These are phyloP conservation scores for Termitomyces sp. DNA, from an alignment of 768 basidiomycete genomes.

Conservation along the genomic window DNA sequence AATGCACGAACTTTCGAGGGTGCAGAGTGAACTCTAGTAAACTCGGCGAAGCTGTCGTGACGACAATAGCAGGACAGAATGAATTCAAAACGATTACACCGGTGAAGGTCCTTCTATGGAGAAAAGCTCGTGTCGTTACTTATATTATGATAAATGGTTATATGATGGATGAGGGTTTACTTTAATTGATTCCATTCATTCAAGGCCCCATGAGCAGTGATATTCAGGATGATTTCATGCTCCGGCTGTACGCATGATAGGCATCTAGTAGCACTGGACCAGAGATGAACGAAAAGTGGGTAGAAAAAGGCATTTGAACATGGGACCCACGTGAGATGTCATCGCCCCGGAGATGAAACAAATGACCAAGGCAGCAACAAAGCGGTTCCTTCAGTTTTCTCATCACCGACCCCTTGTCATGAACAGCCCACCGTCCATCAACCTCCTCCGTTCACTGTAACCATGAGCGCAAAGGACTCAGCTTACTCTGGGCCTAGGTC, in stretches of 20 bases:
- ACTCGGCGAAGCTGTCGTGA: not conserved
- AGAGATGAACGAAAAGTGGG: not conserved
- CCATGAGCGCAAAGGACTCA: constrained; percentile 13
- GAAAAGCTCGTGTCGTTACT: not conserved
- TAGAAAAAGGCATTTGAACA: not conserved
- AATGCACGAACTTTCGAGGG: not conserved
- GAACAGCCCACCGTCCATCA: constrained; percentile 5
- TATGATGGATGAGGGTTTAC: no score
- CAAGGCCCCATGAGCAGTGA: not conserved
- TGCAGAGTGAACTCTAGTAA: not conserved
- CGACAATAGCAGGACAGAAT: not conserved
- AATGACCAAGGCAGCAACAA: constrained; percentile 9
- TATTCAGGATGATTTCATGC: not conserved
- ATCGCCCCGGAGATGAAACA: constrained; percentile 14
- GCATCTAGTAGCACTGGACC: not conserved
- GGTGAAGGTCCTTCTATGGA: not conserved
- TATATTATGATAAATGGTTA: no score
- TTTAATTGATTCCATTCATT: no score
- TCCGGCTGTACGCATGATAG: not conserved
- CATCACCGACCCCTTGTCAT: constrained; percentile 5
- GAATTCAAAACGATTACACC: not conserved
- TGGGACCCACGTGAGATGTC: constrained; percentile 4
- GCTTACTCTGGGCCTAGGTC: constrained; percentile 9
- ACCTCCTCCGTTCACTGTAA: not conserved
- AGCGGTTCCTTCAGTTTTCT: not conserved